Percentiles rank a stretch among this genome's conserved stretches.
phyloP scores from a whole-genome alignment of 192 early-diverging fungal species.

The Chytriomyces sp. region DNA sequence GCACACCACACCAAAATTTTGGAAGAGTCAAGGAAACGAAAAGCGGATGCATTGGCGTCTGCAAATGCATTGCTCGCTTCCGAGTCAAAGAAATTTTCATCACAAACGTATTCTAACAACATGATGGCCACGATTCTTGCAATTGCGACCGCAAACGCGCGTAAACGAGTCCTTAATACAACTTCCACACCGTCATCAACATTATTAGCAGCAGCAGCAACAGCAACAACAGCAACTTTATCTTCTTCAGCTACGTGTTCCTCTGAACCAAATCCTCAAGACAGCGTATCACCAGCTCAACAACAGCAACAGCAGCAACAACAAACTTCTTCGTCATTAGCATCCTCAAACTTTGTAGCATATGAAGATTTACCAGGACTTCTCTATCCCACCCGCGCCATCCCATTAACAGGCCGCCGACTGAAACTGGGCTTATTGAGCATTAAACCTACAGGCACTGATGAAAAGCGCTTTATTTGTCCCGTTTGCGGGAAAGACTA shows the following conservation, averaged over 20 bases:
- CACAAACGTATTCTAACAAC: no score
- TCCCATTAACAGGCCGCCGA: neutral
- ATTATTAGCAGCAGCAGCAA: neutral
- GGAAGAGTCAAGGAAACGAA: slow-evolving; percentile 2
- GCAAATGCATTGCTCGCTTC: neutral
- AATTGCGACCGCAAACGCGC: neutral
- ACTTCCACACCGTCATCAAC: neutral
- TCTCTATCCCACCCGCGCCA: neutral
- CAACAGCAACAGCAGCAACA: no score
- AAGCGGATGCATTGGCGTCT: neutral
- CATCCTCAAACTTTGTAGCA: no score
- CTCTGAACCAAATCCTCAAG: neutral
- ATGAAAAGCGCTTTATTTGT: slow-evolving; percentile 18
- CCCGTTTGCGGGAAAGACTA: slow-evolving; percentile 63
- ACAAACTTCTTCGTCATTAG: no score
- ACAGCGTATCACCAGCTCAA: neutral
- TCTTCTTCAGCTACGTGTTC: neutral
- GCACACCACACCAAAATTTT: neutral
- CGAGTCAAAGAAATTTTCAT: neutral
- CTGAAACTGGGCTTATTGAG: slow-evolving; percentile 9
- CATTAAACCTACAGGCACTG: neutral
- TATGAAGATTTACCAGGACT: no score
- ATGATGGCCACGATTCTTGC: slow-evolving; percentile 15
- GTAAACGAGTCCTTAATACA: neutral
- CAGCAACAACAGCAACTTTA: neutral